Conservation (phyloP, 768 basidiomycete species). For the Hygrophorus russula region DNA sequence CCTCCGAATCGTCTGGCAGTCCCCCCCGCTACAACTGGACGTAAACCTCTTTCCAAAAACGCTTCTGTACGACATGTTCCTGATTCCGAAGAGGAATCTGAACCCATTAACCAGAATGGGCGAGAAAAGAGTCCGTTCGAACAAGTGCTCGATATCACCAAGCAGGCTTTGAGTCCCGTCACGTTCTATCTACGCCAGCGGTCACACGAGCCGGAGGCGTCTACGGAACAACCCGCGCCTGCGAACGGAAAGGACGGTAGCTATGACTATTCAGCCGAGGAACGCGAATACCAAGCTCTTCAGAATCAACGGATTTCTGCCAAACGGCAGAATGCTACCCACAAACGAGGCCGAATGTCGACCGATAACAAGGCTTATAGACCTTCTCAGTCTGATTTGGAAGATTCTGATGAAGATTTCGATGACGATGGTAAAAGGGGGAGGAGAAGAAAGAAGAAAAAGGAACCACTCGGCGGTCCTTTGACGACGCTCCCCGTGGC, state of each 20-base stretch:
- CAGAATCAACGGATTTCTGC: slow-evolving; percentile 18
- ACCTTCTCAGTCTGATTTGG: slow-evolving; percentile 53
- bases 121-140: slow-evolving; percentile 67
- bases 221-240: slow-evolving; percentile 8
- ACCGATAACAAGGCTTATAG: slow-evolving; percentile 76
- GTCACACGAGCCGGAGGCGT: slow-evolving; percentile 43
- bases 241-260: slow-evolving; percentile 37
- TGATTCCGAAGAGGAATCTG: slow-evolving; percentile 46
- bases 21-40: slow-evolving; percentile 16
- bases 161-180: slow-evolving; percentile 40
- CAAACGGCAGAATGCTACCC: slow-evolving; percentile 15
- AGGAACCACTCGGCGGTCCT: slow-evolving; percentile 40
- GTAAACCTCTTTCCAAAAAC: slow-evolving; percentile 46
- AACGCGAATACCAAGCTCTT: slow-evolving; percentile 44
- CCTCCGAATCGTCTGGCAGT: slow-evolving; percentile 41
- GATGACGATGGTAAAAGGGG: slow-evolving; percentile 42
- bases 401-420: slow-evolving; percentile 49
- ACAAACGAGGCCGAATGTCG: slow-evolving; percentile 55
- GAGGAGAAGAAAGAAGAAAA: slow-evolving; percentile 44
- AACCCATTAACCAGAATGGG: slow-evolving; percentile 18
- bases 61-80: slow-evolving; percentile 47
- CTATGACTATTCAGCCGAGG: slow-evolving; percentile 74
- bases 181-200: slow-evolving; percentile 57
- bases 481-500: slow-evolving; percentile 60
- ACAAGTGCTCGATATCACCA: slow-evolving; percentile 43